Conservation (phyloP, 768 basidiomycete species). For the Boletus sp. region DNA sequence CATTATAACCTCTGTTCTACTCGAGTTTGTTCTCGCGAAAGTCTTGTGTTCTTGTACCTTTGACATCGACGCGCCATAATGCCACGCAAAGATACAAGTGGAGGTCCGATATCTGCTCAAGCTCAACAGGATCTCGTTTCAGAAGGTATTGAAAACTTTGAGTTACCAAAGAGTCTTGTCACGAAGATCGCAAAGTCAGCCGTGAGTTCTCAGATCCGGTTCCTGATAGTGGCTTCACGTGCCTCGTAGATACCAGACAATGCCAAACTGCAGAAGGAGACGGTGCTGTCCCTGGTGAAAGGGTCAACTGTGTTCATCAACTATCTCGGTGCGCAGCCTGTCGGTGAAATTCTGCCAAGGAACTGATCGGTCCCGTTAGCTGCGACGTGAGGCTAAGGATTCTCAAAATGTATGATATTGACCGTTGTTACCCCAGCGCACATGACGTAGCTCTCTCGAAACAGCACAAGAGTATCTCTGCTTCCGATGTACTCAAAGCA, state of each 20-base stretch:
- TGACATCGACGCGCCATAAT: slow-evolving; percentile 34
- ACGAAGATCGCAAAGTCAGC: slow-evolving; percentile 83
- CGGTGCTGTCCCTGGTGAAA: slow-evolving; percentile 78
- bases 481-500: slow-evolving; percentile 86
- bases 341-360: neutral
- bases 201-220: slow-evolving; percentile 42
- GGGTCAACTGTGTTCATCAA: slow-evolving; percentile 95
- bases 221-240: neutral
- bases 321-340: slow-evolving; percentile 64
- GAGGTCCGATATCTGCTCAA: slow-evolving; percentile 61
- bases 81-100: slow-evolving; percentile 65
- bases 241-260: slow-evolving; percentile 69
- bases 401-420: neutral
- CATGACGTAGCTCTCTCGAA: slow-evolving; percentile 85
- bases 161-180: slow-evolving; percentile 80
- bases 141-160: slow-evolving; percentile 85
- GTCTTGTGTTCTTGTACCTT: neutral
- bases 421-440: slow-evolving; percentile 46
- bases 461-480: slow-evolving; percentile 85
- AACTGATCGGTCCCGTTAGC: slow-evolving; percentile 29
- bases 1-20: neutral
- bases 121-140: slow-evolving; percentile 77
- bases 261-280: slow-evolving; percentile 87
- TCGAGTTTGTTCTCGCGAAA: neutral
- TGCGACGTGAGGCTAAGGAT: slow-evolving; percentile 38